Conservation (phyloP, 2,329 filamentous ascomycete genomes). For the Bisporella sp. region DNA sequence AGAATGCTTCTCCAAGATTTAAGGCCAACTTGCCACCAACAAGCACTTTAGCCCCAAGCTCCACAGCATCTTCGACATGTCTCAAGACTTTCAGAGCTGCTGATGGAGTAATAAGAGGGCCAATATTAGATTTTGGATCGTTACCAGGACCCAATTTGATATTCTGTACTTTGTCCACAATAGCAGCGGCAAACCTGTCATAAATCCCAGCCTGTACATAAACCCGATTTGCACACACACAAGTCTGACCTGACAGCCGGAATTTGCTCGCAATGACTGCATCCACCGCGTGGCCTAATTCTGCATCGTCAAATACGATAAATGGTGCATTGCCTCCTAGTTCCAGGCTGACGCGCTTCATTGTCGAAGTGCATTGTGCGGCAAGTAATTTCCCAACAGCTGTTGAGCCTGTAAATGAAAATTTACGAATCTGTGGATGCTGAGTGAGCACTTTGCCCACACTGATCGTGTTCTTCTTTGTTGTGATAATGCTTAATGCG, state of each 20-base stretch:
- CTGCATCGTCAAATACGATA: conserved; percentile 93
- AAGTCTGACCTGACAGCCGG: conserved; percentile 53
- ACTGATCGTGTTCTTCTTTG: conserved; percentile 34
- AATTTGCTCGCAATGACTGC: conserved; percentile 84
- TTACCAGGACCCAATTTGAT: conserved; percentile 17
- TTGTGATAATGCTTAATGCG: conserved; percentile 60
- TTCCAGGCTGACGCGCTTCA: conserved; percentile 38
- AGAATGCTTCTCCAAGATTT: conserved; percentile 11
- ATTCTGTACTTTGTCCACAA: conserved; percentile 28
- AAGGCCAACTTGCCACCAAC: conserved; percentile 25
- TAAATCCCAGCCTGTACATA: conserved; percentile 43
- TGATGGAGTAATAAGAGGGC: conserved; percentile 11
- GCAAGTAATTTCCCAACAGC: conserved; percentile 32
- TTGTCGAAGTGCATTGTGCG: conserved; percentile 25
- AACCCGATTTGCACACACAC: conserved; percentile 36
- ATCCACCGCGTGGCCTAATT: conserved; percentile 73
- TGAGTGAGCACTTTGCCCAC: conserved; percentile 29
- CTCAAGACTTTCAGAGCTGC: conserved; percentile 14
- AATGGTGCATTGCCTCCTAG: conserved; percentile 94
- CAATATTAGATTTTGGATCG: conserved; percentile 10
- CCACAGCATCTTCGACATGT: conserved; percentile 34
- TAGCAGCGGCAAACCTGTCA: conserved; percentile 31
- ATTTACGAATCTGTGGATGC: conserved; percentile 31
- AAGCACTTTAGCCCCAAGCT: conserved; percentile 31
- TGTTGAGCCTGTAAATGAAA: conserved; percentile 61